Conservation (phyloP, 805 yeast species). For the Candida endomychidarum region DNA sequence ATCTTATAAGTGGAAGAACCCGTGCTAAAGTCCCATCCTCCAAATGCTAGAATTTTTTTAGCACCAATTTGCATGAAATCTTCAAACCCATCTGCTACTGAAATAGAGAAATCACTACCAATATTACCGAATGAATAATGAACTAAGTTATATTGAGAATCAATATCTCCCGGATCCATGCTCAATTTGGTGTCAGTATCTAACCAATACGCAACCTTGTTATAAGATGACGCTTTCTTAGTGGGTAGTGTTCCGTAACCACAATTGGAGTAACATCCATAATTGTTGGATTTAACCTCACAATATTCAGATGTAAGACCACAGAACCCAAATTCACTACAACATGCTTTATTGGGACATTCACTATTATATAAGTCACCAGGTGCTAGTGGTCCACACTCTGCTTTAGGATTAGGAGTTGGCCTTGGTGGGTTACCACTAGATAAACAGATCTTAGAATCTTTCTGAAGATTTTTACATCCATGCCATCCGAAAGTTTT, state of each 20-base stretch:
- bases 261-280: slow-evolving; percentile 21
- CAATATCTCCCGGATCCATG: slow-evolving; percentile 13
- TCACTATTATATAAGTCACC: slow-evolving; percentile 15
- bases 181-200: slow-evolving; percentile 13
- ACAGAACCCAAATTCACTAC: slow-evolving; percentile 18
- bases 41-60: slow-evolving; percentile 19
- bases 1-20: slow-evolving; percentile 13
- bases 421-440: slow-evolving; percentile 20
- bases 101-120: slow-evolving; percentile 13
- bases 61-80: slow-evolving; percentile 14
- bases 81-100: slow-evolving; percentile 7
- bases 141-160: slow-evolving; percentile 12
- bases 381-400: slow-evolving; percentile 22
- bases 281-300: slow-evolving; percentile 11
- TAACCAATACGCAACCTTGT: slow-evolving; percentile 19
- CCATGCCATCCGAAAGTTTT: slow-evolving; percentile 20
- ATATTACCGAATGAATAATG: slow-evolving; percentile 20
- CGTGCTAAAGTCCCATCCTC: slow-evolving; percentile 21
- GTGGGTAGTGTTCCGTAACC: slow-evolving; percentile 18
- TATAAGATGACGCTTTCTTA: slow-evolving; percentile 14
- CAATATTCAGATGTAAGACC: slow-evolving; percentile 18
- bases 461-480: slow-evolving; percentile 11
- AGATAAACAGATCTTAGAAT: slow-evolving; percentile 17
- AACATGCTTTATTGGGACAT: slow-evolving; percentile 22
- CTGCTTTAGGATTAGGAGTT: slow-evolving; percentile 15